These are phyloP conservation scores for Stipa capillata DNA, from an alignment of 176 grass and related monocot genomes.

Conservation along the genomic window DNA sequence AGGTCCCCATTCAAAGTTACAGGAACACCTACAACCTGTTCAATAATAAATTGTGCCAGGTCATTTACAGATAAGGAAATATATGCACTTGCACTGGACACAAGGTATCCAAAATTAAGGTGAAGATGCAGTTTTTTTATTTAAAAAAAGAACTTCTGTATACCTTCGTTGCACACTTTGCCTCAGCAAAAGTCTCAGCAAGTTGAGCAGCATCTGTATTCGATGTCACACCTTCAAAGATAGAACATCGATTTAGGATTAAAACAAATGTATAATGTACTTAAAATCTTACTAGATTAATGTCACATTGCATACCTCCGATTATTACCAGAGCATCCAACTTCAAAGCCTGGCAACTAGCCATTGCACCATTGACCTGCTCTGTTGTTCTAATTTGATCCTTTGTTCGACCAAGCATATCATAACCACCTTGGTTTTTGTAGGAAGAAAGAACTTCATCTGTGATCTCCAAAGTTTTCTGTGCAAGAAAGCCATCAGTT, in stretches of 20 bases:
- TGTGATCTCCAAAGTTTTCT: slow-evolving; percentile 91
- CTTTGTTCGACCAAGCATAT: slow-evolving; percentile 94
- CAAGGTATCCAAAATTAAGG: not conserved
- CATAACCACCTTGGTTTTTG: slow-evolving; percentile 99
- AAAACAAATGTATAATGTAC: not conserved
- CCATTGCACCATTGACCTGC: slow-evolving; percentile 88
- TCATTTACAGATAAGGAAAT: not conserved
- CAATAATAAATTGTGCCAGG: not conserved
- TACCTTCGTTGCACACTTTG: slow-evolving; percentile 93
- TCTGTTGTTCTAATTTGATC: slow-evolving; percentile 98
- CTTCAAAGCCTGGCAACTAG: slow-evolving; percentile 74
- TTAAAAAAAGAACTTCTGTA: not conserved
- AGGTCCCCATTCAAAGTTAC: slow-evolving; percentile 98
- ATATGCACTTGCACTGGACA: not conserved
- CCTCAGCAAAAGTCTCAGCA: slow-evolving; percentile 95
- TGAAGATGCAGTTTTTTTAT: not conserved
- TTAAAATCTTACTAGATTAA: not conserved
- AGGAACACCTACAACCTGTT: slow-evolving; percentile 94
- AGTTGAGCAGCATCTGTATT: slow-evolving; percentile 96
- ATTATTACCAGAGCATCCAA: slow-evolving; percentile 91
- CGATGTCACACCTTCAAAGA: slow-evolving; percentile 84
- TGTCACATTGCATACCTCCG: slow-evolving; percentile 54
- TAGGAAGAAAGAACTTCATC: slow-evolving; percentile 86
- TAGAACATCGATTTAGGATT: not conserved
- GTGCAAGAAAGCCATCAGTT: slow-evolving; percentile 86